Base-by-base conservation (phyloP, 1,139 yeast species). In the Saccharomyces hybrid region DNA sequence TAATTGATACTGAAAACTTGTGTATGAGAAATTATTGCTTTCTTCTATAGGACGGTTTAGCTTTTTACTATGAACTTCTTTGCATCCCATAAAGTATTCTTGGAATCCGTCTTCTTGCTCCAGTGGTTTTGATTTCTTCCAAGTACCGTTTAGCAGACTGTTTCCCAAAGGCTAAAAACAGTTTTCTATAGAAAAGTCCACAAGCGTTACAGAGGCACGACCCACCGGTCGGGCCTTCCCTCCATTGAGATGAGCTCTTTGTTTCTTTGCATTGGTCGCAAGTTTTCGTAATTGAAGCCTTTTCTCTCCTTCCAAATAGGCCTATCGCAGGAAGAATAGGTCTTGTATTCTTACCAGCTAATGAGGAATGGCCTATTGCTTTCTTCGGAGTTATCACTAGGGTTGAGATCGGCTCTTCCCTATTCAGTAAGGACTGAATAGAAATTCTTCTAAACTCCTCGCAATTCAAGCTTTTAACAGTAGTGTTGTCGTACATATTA, bases 131-230 rank as follows among this genome's bases (percentile, higher is more conserved):
- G 31, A 11, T 47, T 29, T 46, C 25, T 29, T 48, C 32, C 41
- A 29, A 49, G 25, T 49, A 31, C 2, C 25, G 16, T 9, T 42
- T 41, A 23, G 32, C 25, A 42, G 14, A 20, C 20, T 29, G 28
- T 16, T 38, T 38, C 6, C 44, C 44, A 38, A 38, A 38, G 23
- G 25, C 25, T 25, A 6, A 38, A 20, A 38, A 38, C 13, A 38
- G 13, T 54, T 66, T 66, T 41, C 62, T 60, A 53, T 65, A 66
- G 23, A 81, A 87, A 51, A 89, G 75, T 0, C 96, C 96, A 71
- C 96, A 89, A 0, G 96, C 96, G 68, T 89, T 89, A 71, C 96
- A 89, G 56, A 89, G 73, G 0, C 95, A 87, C 52, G 95, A 20
- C 4, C 23, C 23, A 0, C 96, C 96, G 57, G 82, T 81, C 2